Conservation (phyloP, 2,329 filamentous ascomycete species). For the Monilinia polystroma region DNA sequence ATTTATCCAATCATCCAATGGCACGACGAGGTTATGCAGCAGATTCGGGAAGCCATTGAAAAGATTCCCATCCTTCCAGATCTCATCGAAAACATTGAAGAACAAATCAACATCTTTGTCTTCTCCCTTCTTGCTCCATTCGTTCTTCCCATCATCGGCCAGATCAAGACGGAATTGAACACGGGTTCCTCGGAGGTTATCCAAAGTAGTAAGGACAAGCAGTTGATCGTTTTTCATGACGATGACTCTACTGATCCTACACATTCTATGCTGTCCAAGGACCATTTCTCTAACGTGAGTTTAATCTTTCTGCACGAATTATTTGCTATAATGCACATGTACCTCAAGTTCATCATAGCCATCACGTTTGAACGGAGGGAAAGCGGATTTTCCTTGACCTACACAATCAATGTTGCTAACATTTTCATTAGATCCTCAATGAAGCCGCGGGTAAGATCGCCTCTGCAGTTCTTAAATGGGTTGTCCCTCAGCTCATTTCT, state of each 20-base stretch:
- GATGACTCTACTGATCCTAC: conserved; percentile 77
- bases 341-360: too few relatives aligned
- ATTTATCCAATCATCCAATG: conserved; percentile 89
- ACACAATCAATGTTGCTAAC: not conserved
- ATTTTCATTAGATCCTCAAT: conserved; percentile 60
- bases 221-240: conserved; percentile 83
- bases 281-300: conserved; percentile 66
- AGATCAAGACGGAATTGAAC: conserved; percentile 83
- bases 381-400: too few relatives aligned
- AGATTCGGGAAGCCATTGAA: conserved; percentile 74
- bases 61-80: conserved; percentile 83
- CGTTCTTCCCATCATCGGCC: conserved; percentile 78
- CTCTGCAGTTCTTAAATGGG: conserved; percentile 76
- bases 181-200: conserved; percentile 88
- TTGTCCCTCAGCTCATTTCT: conserved; percentile 83
- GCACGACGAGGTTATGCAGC: conserved; percentile 84
- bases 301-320: not conserved
- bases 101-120: conserved; percentile 84
- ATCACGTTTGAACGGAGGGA: not conserved
- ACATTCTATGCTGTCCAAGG: conserved; percentile 94
- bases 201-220: conserved; percentile 76
- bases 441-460: conserved; percentile 83
- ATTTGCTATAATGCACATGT: not conserved
- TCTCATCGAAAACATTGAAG: conserved; percentile 80
- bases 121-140: conserved; percentile 91